These are phyloP conservation scores for Adiantum capillusveneris DNA, from an alignment of 75 land plant species.

Conservation along the genomic window DNA sequence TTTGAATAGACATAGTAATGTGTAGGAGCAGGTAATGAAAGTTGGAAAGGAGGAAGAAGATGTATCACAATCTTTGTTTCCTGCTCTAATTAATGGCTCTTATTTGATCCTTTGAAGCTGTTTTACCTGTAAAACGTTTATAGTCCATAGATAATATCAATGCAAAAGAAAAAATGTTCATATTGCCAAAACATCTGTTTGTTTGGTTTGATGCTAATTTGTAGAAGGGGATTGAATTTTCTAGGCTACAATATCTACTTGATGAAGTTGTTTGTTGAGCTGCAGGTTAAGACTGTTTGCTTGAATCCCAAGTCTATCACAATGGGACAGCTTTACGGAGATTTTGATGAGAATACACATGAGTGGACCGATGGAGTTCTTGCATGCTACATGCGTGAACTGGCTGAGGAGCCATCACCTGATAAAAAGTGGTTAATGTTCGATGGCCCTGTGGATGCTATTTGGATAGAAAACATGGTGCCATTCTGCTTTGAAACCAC, in stretches of 20 bases:
- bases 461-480: slow-evolving; percentile 45
- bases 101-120: no score
- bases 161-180: neutral
- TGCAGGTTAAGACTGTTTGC: slow-evolving; percentile 33
- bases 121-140: no score
- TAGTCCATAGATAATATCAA: neutral
- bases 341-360: slow-evolving; percentile 38
- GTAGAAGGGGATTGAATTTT: neutral
- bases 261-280: no score
- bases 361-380: slow-evolving; percentile 42
- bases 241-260: no score
- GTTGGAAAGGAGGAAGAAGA: no score
- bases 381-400: slow-evolving; percentile 38
- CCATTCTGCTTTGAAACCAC: neutral
- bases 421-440: slow-evolving; percentile 37
- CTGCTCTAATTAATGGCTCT: no score
- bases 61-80: no score
- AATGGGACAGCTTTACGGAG: slow-evolving; percentile 37
- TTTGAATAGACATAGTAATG: no score
- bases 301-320: slow-evolving; percentile 39
- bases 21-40: no score
- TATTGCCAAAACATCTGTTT: neutral
- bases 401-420: slow-evolving; percentile 22
- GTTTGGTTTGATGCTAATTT: neutral
- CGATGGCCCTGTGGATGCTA: slow-evolving; percentile 40